Conservation (phyloP, 2,329 filamentous ascomycete species). For the Setomelanomma holmii region DNA sequence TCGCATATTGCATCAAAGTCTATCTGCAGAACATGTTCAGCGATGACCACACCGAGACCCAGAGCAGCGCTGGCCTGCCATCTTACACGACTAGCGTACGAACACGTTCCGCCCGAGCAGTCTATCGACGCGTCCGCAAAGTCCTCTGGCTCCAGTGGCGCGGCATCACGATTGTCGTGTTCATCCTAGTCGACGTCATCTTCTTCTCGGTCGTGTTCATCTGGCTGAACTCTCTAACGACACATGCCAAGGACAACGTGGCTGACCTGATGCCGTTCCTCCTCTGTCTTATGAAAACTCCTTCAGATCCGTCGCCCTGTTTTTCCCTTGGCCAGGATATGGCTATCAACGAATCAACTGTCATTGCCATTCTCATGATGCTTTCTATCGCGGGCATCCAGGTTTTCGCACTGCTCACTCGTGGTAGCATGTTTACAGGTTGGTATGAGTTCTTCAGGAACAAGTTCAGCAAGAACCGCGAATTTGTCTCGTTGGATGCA, state of each 20-base stretch:
- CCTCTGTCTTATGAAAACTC: constrained; percentile 67
- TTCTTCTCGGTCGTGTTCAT: constrained; percentile 95
- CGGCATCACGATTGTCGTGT: constrained; percentile 85
- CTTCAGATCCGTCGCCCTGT: constrained; percentile 72
- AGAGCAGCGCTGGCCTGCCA: constrained; percentile 70
- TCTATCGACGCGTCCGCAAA: constrained; percentile 83
- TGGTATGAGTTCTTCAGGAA: constrained; percentile 73
- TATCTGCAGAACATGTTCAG: constrained; percentile 81
- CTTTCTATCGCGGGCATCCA: constrained; percentile 85
- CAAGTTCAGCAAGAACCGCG: constrained; percentile 65
- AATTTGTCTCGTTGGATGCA: constrained; percentile 93
- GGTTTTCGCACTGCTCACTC: constrained; percentile 80
- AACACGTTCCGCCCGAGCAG: constrained; percentile 83
- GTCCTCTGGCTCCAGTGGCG: constrained; percentile 94
- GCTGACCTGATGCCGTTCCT: constrained; percentile 71
- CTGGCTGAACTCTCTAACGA: constrained; percentile 72
- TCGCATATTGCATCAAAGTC: constrained; percentile 88
- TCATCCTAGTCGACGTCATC: constrained; percentile 89
- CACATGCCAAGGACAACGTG: constrained; percentile 62
- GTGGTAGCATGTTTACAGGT: constrained; percentile 82
- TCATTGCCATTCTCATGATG: constrained; percentile 82
- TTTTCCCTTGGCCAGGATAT: constrained; percentile 65
- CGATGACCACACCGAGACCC: constrained; percentile 73
- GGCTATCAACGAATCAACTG: constrained; percentile 76
- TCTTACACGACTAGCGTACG: constrained; percentile 73